Evolutionary conservation across 495 filamentous ascomycete species (phyloP), one percentile per base, ranked within the genome.

Genomic region (Penicillium waksmanii): DNA sequence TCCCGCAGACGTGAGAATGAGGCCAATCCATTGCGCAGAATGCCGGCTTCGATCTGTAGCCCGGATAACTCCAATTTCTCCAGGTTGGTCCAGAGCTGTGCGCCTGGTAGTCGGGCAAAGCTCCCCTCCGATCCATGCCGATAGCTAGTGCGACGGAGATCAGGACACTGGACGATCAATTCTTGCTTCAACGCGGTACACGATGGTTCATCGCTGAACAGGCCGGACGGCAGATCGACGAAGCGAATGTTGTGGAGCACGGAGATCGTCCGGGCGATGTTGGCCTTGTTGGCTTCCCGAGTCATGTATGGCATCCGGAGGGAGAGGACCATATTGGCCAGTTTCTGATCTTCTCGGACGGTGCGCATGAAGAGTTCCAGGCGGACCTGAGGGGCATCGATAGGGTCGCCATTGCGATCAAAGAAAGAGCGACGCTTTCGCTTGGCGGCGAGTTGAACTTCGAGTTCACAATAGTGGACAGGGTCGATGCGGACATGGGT

Each of bases 221-320:
- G 79, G 42, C 92, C 93, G 2, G 69, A 63, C 12, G 95, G 94
- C 13, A 98, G 79, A 73, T 98, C 95, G 60, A 97, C 88, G 71
- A 94, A 97, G 67, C 85, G 89, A 3, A 98, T 80, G 60, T 92
- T 89, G 18, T 91, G 90, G n/a, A 90, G 77, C 1, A 95, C 89
- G 35, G 90, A 91, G 38, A 97, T 87, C 19, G 89, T 91, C 44
- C 92, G 85, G 15, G 95, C 95, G 53, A 97, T 84, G 57, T 91
- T 89, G 36, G 89, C 80, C 71, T 92, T 93, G 77, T 84, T 89
- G 7, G 89, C 88, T 74, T 97, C 94, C 44, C 95, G 87, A 47
- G 92, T 88, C 95, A 97, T 97, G 72, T 97, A 98, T n/a, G 95
- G 91, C 65, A 90, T 88, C 76, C 96, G 94, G 54, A 98, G 77